These are phyloP conservation scores for Xerocomellus dryophilus DNA, from an alignment of 768 basidiomycete species.

Conservation along the genomic window DNA sequence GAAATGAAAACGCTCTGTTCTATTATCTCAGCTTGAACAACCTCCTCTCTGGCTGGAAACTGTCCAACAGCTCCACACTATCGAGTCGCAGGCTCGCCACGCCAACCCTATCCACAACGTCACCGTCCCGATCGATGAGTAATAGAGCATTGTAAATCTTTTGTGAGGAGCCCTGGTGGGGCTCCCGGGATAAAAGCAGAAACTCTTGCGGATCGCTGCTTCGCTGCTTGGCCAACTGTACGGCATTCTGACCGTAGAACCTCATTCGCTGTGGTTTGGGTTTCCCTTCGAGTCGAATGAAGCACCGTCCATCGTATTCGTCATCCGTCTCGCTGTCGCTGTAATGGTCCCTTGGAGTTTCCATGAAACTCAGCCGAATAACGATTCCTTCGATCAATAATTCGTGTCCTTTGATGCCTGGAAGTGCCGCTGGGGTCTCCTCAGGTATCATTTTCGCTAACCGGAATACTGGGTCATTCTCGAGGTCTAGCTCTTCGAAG, in stretches of 20 bases:
- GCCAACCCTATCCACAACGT: neutral
- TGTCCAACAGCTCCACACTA: neutral
- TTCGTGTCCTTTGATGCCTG: neutral
- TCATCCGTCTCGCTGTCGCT: conserved; percentile 1
- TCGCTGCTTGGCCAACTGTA: neutral
- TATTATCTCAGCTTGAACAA: neutral
- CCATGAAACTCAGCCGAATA: neutral
- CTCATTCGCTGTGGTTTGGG: neutral
- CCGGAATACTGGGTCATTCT: neutral
- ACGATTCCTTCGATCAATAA: conserved; percentile 7
- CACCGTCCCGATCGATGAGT: conserved; percentile 2
- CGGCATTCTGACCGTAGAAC: neutral
- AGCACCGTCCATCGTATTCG: neutral
- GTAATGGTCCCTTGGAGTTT: neutral
- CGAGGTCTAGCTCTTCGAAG: neutral
- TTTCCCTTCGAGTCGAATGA: neutral
- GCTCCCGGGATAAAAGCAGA: conserved; percentile 1
- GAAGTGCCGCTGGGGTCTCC: neutral
- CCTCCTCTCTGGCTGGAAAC: neutral
- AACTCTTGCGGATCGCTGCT: neutral
- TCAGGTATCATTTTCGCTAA: neutral
- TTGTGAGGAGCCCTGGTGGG: too few species aligned
- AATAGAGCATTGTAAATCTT: neutral
- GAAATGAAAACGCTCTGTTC: too few species aligned
- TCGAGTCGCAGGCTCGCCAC: conserved; percentile 3